phyloP scores from a whole-genome alignment of 306 rosid species.

The Citrullus colocynthis region DNA sequence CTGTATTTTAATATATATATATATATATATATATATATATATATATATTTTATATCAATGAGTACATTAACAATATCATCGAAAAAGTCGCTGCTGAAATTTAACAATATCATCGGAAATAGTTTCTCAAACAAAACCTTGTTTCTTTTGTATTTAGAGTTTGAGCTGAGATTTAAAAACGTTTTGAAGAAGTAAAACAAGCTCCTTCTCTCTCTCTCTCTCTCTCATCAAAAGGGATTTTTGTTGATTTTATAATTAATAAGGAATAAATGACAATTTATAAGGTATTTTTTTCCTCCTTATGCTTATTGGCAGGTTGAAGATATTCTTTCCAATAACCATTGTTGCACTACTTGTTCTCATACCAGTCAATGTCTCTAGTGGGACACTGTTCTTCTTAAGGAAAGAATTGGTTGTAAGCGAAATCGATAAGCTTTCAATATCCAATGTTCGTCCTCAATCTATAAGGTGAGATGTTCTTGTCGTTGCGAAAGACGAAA shows the following conservation, averaged over 20 bases:
- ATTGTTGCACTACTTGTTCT: slow-evolving; percentile 78
- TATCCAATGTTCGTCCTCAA: slow-evolving; percentile 71
- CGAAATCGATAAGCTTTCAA: slow-evolving; percentile 86
- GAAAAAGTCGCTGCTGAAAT: background rate
- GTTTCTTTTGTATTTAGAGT: background rate
- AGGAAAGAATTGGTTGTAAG: slow-evolving; percentile 74
- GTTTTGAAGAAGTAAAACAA: no score
- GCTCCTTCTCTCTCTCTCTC: no score
- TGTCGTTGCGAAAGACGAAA: background rate
- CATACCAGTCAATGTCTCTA: slow-evolving; percentile 85
- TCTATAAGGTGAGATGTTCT: slow-evolving; percentile 46
- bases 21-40: no score
- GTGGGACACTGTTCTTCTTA: slow-evolving; percentile 69
- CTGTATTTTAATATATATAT: background rate
- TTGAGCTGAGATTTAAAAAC: background rate
- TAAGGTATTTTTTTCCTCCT: background rate
- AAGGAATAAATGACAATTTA: background rate
- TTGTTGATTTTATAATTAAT: background rate
- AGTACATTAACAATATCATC: background rate
- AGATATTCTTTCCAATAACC: slow-evolving; percentile 67
- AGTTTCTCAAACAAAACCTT: background rate
- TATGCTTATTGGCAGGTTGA: slow-evolving; percentile 37
- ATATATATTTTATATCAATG: background rate
- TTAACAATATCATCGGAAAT: background rate
- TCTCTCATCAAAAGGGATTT: background rate